phyloP scores from a whole-genome alignment of 2,329 filamentous ascomycete species.

The Arthrobotrys entomopaga region DNA sequence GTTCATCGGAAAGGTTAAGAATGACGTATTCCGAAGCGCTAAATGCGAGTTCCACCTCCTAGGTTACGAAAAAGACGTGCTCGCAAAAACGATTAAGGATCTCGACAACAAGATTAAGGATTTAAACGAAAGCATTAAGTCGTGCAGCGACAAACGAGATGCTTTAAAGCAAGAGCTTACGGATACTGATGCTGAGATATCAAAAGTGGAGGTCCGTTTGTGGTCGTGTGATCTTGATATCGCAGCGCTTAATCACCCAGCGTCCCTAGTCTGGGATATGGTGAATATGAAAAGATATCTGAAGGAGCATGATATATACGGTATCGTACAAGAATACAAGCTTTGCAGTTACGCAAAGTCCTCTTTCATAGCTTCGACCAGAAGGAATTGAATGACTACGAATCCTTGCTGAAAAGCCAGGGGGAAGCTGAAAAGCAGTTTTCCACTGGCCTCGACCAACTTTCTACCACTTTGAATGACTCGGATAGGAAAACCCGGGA shows the following conservation, averaged over 20 bases:
- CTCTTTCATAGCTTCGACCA: slow-evolving; percentile 5
- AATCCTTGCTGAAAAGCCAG: neutral
- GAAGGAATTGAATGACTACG: neutral
- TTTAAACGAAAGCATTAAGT: neutral
- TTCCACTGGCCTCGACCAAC: neutral
- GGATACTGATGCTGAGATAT: neutral
- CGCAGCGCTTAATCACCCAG: neutral
- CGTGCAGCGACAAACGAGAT: neutral
- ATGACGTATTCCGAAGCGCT: slow-evolving; percentile 9
- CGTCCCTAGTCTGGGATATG: slow-evolving; percentile 10
- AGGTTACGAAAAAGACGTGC: slow-evolving; percentile 12
- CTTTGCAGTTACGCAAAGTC: slow-evolving; percentile 6
- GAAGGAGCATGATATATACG: slow-evolving; percentile 5
- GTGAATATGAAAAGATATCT: neutral
- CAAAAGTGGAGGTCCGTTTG: neutral
- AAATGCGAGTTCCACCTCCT: slow-evolving; percentile 12
- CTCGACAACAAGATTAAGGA: neutral
- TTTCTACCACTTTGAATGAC: neutral
- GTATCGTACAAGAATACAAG: slow-evolving; percentile 10
- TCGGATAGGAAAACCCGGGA: neutral
- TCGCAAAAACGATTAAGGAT: neutral
- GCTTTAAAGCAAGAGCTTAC: neutral
- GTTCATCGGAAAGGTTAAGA: slow-evolving; percentile 10
- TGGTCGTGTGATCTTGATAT: neutral
- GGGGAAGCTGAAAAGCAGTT: neutral